Evolutionary conservation across 805 yeast genomes (phyloP).

Genomic region (Wickerhamiella bombiphila): DNA sequence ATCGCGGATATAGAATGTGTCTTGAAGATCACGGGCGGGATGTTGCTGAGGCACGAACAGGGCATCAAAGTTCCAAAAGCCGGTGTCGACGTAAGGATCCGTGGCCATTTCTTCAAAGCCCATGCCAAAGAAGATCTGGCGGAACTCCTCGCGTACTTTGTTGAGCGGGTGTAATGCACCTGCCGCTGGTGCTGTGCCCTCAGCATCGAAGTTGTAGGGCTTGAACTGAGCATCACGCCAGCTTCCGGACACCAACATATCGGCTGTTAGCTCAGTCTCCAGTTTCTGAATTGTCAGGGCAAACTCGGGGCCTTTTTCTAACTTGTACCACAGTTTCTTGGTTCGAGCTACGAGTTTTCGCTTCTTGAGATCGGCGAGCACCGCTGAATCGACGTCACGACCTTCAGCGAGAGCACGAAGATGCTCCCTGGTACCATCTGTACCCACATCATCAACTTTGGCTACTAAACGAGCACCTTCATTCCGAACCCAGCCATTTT

Average conservation of each 20-base stretch:
- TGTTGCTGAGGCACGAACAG: conserved; percentile 97
- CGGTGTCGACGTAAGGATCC: conserved; percentile 92
- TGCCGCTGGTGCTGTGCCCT: conserved; percentile 70
- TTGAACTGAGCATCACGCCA: conserved; percentile 81
- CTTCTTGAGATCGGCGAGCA: conserved; percentile 75
- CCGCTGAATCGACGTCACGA: conserved; percentile 52
- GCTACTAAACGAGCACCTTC: conserved; percentile 67
- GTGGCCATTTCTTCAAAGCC: conserved; percentile 99
- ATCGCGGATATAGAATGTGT: conserved; percentile 93
- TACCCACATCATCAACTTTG: conserved; percentile 38
- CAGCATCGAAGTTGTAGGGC: conserved; percentile 90
- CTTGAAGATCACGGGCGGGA: conserved; percentile 98
- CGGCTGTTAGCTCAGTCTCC: conserved; percentile 89
- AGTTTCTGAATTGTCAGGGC: conserved; percentile 62
- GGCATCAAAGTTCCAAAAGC: conserved; percentile 98
- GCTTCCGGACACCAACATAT: conserved; percentile 69
- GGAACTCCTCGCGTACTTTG: conserved; percentile 93
- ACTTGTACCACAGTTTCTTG: conserved; percentile 60
- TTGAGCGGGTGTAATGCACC: conserved; percentile 96
- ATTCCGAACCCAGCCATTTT: conserved; percentile 89
- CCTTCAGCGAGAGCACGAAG: conserved; percentile 38
- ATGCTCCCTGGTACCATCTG: conserved; percentile 52
- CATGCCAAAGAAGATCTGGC: conserved; percentile 94
- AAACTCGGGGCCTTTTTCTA: conserved; percentile 73
- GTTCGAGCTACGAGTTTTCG: conserved; percentile 67